Evolutionary conservation across 179 eudicot species (phyloP).

Genomic region (Silene vulgaris): DNA sequence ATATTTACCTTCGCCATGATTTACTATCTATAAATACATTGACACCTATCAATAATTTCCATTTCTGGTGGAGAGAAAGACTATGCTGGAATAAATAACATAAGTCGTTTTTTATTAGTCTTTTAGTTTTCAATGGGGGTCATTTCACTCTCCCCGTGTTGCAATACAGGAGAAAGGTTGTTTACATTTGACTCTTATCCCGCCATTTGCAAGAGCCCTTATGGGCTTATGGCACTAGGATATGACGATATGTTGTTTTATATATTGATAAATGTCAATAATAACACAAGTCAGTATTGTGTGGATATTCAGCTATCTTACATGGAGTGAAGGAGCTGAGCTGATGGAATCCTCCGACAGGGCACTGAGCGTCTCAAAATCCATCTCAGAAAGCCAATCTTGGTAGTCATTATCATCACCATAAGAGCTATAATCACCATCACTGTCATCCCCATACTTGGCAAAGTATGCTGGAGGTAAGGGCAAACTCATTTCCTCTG

Average conservation of each 20-base stretch:
- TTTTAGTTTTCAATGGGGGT: too few species aligned
- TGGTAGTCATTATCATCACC: slow-evolving; percentile 29
- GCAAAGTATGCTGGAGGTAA: slow-evolving; percentile 36
- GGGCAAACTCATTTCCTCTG: slow-evolving; percentile 26
- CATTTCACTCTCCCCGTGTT: too few species aligned
- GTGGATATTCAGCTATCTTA: neutral
- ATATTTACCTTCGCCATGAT: neutral
- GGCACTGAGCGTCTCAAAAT: slow-evolving; percentile 30
- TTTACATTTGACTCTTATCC: too few species aligned
- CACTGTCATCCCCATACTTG: slow-evolving; percentile 23
- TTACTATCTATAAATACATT: neutral
- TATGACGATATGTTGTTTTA: neutral
- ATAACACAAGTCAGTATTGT: neutral
- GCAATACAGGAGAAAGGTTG: too few species aligned
- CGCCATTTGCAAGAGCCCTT: neutral
- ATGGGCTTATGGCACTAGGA: neutral
- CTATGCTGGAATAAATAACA: too few species aligned
- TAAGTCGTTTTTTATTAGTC: too few species aligned
- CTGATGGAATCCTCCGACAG: slow-evolving; percentile 36
- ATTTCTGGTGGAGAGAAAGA: neutral
- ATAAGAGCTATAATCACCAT: slow-evolving; percentile 25
- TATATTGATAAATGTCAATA: neutral
- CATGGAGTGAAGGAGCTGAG: slow-evolving; percentile 31
- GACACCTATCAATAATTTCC: neutral
- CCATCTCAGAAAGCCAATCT: slow-evolving; percentile 40